phyloP scores from a whole-genome alignment of 1,284 basidiomycete genomes.

The Pseudozyma hubeiensis region DNA sequence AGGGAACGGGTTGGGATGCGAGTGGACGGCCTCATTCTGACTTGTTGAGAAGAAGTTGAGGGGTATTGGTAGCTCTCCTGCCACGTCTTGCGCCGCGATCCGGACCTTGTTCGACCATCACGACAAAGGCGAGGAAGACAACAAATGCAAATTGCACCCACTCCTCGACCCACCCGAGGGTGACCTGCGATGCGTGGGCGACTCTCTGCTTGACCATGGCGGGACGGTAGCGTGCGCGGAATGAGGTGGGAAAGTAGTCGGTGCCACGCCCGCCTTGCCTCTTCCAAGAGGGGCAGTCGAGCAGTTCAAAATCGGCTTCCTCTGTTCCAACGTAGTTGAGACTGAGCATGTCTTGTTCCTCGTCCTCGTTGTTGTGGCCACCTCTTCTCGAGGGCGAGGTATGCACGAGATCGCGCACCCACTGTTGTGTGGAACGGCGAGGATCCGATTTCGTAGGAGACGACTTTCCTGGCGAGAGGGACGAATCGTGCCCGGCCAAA shows the following conservation, averaged over 20 bases:
- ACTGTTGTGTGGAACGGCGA: conserved; percentile 25
- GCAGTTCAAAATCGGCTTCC: conserved; percentile 54
- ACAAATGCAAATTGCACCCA: conserved; percentile 60
- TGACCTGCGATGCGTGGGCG: conserved; percentile 44
- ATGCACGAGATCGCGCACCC: conserved; percentile 29
- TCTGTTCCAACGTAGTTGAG: conserved; percentile 22
- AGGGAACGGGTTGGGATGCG: neutral
- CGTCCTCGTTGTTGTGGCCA: conserved; percentile 4
- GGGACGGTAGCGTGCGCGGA: conserved; percentile 53
- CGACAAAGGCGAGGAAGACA: conserved; percentile 59
- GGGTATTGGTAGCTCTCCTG: conserved; percentile 5
- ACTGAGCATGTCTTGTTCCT: conserved; percentile 4
- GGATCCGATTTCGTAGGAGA: conserved; percentile 13
- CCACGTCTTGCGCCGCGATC: conserved; percentile 22
- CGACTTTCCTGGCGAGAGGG: conserved; percentile 2
- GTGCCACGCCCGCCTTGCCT: conserved; percentile 52
- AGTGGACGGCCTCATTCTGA: conserved; percentile 24
- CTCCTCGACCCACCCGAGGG: conserved; percentile 55
- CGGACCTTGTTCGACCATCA: conserved; percentile 50
- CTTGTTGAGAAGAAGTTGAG: conserved; percentile 11
- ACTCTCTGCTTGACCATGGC: conserved; percentile 57
- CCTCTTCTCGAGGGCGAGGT: conserved; percentile 14
- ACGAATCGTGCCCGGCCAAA: neutral
- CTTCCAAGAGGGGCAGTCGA: conserved; percentile 50
- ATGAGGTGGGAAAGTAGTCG: conserved; percentile 56